Evolutionary conservation across 1,284 basidiomycete species (phyloP).

Genomic region (Mycena sp.): DNA sequence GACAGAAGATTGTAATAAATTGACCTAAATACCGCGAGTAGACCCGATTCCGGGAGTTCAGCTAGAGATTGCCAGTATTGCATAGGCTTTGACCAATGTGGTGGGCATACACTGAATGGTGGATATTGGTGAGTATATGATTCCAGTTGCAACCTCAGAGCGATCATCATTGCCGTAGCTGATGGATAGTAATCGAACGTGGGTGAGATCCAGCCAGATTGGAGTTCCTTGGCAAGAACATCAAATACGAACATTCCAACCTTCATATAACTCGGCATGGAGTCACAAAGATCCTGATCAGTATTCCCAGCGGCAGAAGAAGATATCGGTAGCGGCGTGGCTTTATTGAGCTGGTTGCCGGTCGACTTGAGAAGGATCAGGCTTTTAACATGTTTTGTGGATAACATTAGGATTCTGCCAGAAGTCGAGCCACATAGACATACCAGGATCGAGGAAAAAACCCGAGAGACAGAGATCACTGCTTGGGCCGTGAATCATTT

Average conservation of each 20-base stretch:
- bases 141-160: background rate
- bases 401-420: background rate
- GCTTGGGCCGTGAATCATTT: conserved; percentile 19
- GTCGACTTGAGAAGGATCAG: background rate
- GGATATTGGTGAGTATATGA: background rate
- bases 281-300: conserved; percentile 19
- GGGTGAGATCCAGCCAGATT: background rate
- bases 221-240: background rate
- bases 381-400: conserved; percentile 10
- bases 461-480: conserved; percentile 16
- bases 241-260: conserved; percentile 1
- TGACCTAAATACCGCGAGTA: no score
- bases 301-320: background rate
- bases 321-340: background rate
- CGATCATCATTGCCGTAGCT: background rate
- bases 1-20: background rate
- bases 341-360: background rate
- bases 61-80: background rate
- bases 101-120: background rate
- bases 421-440: background rate
- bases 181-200: background rate
- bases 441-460: conserved; percentile 24
- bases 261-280: conserved; percentile 6
- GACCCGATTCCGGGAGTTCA: background rate
- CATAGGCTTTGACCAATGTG: background rate